phyloP scores from a whole-genome alignment of 352 stramenopile species.

The Pythium scleroteichum region DNA sequence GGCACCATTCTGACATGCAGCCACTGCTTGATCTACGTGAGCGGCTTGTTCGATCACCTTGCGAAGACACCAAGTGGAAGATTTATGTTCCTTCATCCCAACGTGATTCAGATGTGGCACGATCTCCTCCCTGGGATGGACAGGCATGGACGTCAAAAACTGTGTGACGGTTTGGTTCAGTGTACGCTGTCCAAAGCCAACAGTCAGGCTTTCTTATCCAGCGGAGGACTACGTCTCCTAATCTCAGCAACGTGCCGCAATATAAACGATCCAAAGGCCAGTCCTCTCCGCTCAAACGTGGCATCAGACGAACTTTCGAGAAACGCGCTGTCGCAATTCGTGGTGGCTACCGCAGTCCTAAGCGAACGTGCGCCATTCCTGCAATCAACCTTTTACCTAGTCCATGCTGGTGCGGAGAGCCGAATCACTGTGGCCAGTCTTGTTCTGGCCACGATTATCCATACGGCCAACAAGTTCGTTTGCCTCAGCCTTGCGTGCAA shows the following conservation, averaged over 20 bases:
- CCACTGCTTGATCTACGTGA: constrained; percentile 18
- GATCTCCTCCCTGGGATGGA: constrained; percentile 18
- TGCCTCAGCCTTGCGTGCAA: constrained; percentile 25
- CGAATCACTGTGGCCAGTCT: constrained; percentile 20
- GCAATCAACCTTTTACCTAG: constrained; percentile 27
- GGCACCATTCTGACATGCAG: not conserved
- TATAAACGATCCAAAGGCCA: not conserved
- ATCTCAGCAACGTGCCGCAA: constrained; percentile 5
- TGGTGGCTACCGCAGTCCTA: constrained; percentile 12
- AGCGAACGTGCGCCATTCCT: constrained; percentile 24
- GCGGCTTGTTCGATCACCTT: constrained; percentile 21
- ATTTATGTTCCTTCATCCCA: constrained; percentile 21
- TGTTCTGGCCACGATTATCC: constrained; percentile 22
- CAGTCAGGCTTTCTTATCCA: constrained; percentile 3
- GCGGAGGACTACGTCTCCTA: constrained; percentile 7
- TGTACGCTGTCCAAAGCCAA: constrained; percentile 17
- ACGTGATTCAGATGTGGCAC: constrained; percentile 21
- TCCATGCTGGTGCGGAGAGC: constrained; percentile 16
- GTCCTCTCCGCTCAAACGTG: not conserved
- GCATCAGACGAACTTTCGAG: not conserved
- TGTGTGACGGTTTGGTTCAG: constrained; percentile 7
- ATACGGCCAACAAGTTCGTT: not conserved
- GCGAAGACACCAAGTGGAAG: constrained; percentile 20
- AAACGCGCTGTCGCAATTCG: constrained; percentile 13
- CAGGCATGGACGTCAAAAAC: constrained; percentile 1